A percentile compares a stretch with the other conserved stretches of the same genome.
Evolutionary conservation across 2,329 filamentous ascomycete species (phyloP).

Genomic region (Samsoniella hepiali): DNA sequence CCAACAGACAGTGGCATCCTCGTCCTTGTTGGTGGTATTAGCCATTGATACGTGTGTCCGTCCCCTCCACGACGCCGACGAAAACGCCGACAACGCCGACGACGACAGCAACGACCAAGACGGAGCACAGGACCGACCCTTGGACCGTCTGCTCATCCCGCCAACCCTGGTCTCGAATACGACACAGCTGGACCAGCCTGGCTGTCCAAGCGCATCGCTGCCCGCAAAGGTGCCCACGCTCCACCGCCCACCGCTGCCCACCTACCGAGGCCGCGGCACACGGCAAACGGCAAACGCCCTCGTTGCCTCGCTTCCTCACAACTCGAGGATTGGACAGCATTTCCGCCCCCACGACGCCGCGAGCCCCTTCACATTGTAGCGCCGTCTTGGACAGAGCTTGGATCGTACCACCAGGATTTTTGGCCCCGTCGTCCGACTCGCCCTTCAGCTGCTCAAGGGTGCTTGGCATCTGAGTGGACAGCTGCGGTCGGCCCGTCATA

Average conservation of each 20-base stretch:
- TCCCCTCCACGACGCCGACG: too few relatives aligned
- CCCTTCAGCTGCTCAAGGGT: slow-evolving; percentile 4
- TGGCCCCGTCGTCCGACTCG: not conserved
- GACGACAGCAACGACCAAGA: too few relatives aligned
- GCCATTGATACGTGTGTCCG: too few relatives aligned
- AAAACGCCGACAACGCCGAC: too few relatives aligned
- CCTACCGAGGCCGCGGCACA: not conserved
- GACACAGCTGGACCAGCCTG: not conserved
- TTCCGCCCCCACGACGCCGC: not conserved
- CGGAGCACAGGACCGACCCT: too few relatives aligned
- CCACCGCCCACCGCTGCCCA: not conserved
- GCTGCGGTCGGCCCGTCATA: not conserved
- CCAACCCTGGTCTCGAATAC: not conserved
- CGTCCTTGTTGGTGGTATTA: not conserved
- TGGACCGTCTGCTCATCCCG: not conserved
- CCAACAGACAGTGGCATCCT: not conserved
- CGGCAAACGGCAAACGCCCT: not conserved
- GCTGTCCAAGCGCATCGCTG: slow-evolving; percentile 4
- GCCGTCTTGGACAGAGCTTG: not conserved
- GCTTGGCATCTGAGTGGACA: not conserved
- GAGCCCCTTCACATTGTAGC: not conserved
- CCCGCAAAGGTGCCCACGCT: not conserved
- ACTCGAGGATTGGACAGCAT: too few relatives aligned
- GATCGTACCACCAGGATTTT: not conserved
- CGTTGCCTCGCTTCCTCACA: too few relatives aligned